Percentiles rank a stretch among this genome's conserved stretches.
phyloP scores from a whole-genome alignment of 2,329 filamentous ascomycete genomes.

The Aspergillus pseudoviridinutans region DNA sequence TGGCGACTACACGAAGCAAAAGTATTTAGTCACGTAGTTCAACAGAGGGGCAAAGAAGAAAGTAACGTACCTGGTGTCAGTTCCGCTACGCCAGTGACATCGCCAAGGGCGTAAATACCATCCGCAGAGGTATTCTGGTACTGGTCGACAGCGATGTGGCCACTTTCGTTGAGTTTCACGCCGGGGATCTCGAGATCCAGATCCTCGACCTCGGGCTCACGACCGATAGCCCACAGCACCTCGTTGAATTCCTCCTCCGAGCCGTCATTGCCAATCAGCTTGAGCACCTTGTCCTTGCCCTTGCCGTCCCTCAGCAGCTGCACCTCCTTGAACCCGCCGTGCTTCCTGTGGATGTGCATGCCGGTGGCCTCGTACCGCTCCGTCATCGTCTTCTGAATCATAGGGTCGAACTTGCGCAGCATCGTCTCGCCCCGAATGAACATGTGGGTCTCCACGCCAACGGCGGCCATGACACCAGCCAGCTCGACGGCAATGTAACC shows the following conservation, averaged over 20 bases:
- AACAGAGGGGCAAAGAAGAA: not conserved
- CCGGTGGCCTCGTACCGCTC: conserved; percentile 48
- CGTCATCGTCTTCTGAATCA: conserved; percentile 51
- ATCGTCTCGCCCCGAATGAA: conserved; percentile 48
- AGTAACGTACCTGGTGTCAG: conserved; percentile 44
- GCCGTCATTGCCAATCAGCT: conserved; percentile 41
- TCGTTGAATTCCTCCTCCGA: conserved; percentile 46
- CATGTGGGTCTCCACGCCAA: conserved; percentile 49
- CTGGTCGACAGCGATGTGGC: conserved; percentile 46
- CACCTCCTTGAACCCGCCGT: conserved; percentile 46
- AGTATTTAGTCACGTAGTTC: not conserved
- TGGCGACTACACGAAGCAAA: conserved; percentile 38
- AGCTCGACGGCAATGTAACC: conserved; percentile 52
- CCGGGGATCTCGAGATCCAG: conserved; percentile 41
- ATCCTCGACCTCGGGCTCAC: conserved; percentile 43
- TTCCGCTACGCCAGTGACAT: conserved; percentile 50
- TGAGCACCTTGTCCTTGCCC: conserved; percentile 45
- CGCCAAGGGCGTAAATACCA: conserved; percentile 49
- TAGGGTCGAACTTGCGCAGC: conserved; percentile 50
- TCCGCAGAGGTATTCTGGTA: conserved; percentile 48
- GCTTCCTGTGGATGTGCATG: conserved; percentile 46
- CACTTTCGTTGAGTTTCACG: conserved; percentile 37
- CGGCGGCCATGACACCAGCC: conserved; percentile 48
- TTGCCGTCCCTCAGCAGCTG: conserved; percentile 44
- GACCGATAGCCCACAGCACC: conserved; percentile 49